phyloP scores from a whole-genome alignment of 495 filamentous ascomycete genomes.

The Penicillium ochrochloron region DNA sequence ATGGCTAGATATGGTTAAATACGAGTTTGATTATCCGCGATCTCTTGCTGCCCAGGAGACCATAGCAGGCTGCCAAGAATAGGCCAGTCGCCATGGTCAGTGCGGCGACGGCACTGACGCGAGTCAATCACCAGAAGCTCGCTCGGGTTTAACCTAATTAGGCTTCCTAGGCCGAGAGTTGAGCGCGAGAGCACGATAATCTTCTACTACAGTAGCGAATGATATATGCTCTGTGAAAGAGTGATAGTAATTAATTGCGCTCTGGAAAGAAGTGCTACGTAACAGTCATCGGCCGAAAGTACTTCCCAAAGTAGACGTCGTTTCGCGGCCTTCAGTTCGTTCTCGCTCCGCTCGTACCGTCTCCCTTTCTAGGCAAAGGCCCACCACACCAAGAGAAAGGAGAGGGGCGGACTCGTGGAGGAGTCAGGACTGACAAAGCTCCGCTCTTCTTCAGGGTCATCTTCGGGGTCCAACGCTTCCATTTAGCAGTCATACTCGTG shows the following conservation, averaged over 20 bases:
- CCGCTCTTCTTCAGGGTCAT: background rate
- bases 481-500: background rate
- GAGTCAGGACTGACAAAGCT: background rate
- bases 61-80: too few relatives aligned
- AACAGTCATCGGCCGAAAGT: background rate
- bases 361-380: background rate
- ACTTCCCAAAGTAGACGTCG: constrained; percentile 1
- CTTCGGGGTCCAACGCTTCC: background rate
- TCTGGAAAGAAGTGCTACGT: background rate
- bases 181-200: background rate
- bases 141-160: background rate
- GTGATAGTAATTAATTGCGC: too few relatives aligned
- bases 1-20: too few relatives aligned
- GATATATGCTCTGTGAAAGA: background rate
- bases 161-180: background rate
- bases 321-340: constrained; percentile 7
- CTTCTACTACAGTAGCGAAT: background rate
- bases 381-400: background rate
- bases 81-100: background rate
- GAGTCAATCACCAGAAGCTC: background rate
- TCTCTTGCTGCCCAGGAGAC: too few relatives aligned
- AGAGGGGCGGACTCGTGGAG: background rate
- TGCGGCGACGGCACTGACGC: background rate
- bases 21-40: too few relatives aligned
- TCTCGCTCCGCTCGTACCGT: constrained; percentile 13